A percentile compares a stretch with the other conserved stretches of the same genome.
Evolutionary conservation across 2,329 filamentous ascomycete species (phyloP).

Genomic region (Monosporascus sp.): DNA sequence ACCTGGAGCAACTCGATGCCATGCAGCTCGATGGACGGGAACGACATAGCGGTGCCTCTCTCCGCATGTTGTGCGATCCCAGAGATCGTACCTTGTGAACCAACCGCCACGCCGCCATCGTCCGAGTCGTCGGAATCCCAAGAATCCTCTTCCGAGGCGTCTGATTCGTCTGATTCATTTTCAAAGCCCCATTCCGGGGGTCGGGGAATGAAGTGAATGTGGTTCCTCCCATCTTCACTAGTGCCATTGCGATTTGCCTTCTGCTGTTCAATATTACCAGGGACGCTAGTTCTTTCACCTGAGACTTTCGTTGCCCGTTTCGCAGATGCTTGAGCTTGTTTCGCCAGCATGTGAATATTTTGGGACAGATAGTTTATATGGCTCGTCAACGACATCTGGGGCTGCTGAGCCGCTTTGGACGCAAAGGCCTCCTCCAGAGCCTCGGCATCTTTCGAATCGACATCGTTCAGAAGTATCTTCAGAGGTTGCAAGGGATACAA

Average conservation of each 20-base stretch:
- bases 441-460: constrained; percentile 55
- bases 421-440: constrained; percentile 62
- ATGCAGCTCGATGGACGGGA: constrained; percentile 72
- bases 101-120: constrained; percentile 38
- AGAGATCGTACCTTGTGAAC: constrained; percentile 13
- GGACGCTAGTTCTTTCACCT: constrained; percentile 6
- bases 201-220: constrained; percentile 67
- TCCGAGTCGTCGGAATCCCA: constrained; percentile 46
- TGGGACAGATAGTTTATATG: constrained; percentile 71
- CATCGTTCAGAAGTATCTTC: constrained; percentile 60
- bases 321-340: constrained; percentile 36
- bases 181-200: constrained; percentile 69
- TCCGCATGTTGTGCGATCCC: constrained; percentile 43
- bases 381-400: constrained; percentile 61
- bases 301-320: constrained; percentile 9
- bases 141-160: constrained; percentile 34
- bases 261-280: constrained; percentile 9
- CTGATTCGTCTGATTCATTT: constrained; percentile 41
- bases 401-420: constrained; percentile 50
- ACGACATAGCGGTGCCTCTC: constrained; percentile 70
- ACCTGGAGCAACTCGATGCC: constrained; percentile 73
- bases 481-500: constrained; percentile 69
- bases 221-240: constrained; percentile 47
- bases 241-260: constrained; percentile 16
- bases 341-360: constrained; percentile 64